A percentile compares a stretch with the other conserved stretches of the same genome.
Evolutionary conservation across 2,329 filamentous ascomycete genomes (phyloP).

Genomic region (Colletotrichum cuscutae): DNA sequence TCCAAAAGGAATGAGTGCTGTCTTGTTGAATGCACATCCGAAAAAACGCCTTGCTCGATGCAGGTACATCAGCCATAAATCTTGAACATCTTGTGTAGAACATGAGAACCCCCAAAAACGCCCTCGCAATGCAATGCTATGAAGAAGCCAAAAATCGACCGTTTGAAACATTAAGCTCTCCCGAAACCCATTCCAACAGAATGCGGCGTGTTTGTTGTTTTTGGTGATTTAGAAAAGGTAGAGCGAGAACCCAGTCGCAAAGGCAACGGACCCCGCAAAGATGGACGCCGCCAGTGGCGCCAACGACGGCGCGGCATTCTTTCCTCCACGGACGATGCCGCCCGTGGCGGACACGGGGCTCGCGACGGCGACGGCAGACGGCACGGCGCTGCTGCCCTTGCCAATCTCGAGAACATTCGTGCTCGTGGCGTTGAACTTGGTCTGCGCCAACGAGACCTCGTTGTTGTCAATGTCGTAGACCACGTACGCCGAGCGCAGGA

Average conservation of each 20-base stretch:
- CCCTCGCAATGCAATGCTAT: slow-evolving; percentile 29
- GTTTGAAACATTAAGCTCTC: neutral
- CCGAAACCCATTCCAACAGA: neutral
- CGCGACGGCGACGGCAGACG: slow-evolving; percentile 61
- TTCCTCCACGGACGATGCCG: slow-evolving; percentile 44
- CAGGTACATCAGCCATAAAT: slow-evolving; percentile 1
- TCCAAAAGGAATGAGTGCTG: slow-evolving; percentile 20
- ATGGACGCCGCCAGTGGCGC: slow-evolving; percentile 18
- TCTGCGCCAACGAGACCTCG: slow-evolving; percentile 76
- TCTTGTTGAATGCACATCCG: neutral
- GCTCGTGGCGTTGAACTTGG: slow-evolving; percentile 66
- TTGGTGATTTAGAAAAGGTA: neutral
- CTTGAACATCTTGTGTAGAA: neutral
- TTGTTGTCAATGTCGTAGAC: slow-evolving; percentile 81
- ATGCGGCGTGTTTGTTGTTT: neutral
- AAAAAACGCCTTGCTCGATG: slow-evolving; percentile 32
- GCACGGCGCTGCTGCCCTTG: slow-evolving; percentile 59
- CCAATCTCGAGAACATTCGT: slow-evolving; percentile 66
- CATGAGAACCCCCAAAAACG: slow-evolving; percentile 3
- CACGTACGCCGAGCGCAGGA: slow-evolving; percentile 78
- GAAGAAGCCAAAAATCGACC: neutral
- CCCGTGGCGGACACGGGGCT: slow-evolving; percentile 61
- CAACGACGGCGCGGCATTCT: slow-evolving; percentile 24
- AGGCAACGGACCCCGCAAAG: slow-evolving; percentile 16
- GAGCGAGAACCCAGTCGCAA: slow-evolving; percentile 9